Base-by-base conservation (phyloP, 108 stramenopile species). In the Craspedostauros australis region DNA sequence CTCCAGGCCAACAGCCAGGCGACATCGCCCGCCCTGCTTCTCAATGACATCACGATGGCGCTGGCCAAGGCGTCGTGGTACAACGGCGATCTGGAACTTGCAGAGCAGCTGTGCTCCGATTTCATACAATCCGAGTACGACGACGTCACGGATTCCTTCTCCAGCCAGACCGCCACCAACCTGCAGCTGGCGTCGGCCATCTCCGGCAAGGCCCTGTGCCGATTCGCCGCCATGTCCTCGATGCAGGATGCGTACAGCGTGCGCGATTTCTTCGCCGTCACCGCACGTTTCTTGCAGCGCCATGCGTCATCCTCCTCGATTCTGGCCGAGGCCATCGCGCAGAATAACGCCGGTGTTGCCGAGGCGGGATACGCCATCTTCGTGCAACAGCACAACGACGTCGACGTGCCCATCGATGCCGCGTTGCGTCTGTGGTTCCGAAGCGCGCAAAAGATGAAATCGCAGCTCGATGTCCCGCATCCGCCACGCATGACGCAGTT, bases 211-310 rank as follows among this genome's bases (percentile, higher is more conserved):
- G 68, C 74, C 6, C 30, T 76, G 4, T 55, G 60, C 5, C 63
- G 56, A 18, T 36, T 76, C 9, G 42, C 45, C 2, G 34, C 56
- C 41, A 57, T 57, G 66, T 48, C 49, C 0, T 37, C 68, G 1
- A 25, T 69, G 64, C 68, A 76, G 25, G 53, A 75, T 27, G 62
- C 65, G 1, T 75, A 53, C 48, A 52, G 59, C 7, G 67, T 76
- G 2, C 56, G 68, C 23, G 74, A 76, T 48, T 69, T 45, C 25
- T 68, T 66, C 51, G 60, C 64, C 5, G 53, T 68, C 24, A 33
- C 64, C 26, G 19, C 61, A 6, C 50, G 50, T 36, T 62, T 66
- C 28, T 39, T 73, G 40, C 64, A 73, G 44, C 59, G 62, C 14
- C 57, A 72, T 25, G 52, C 47, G 14, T 54, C 62, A 15, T 23